Conservation (phyloP, 805 yeast species). For the Starmerella powellii region DNA sequence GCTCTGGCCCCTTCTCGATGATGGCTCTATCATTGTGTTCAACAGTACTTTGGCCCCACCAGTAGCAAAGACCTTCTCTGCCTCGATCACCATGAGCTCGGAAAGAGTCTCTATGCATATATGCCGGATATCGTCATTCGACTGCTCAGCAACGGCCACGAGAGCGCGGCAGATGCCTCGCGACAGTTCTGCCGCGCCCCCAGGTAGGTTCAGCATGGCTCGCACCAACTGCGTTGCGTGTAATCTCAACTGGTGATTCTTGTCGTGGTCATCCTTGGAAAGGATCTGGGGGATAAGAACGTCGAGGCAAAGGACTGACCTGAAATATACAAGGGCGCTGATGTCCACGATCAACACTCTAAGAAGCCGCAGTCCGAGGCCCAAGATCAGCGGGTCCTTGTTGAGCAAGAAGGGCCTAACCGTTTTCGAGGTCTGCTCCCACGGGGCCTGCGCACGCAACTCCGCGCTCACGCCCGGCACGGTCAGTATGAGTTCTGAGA, state of each 20-base stretch:
- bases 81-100: slow-evolving; percentile 38
- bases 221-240: slow-evolving; percentile 68
- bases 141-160: slow-evolving; percentile 47
- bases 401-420: slow-evolving; percentile 52
- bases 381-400: slow-evolving; percentile 48
- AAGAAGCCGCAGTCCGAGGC: slow-evolving; percentile 65
- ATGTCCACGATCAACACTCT: slow-evolving; percentile 48
- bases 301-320: slow-evolving; percentile 43
- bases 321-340: slow-evolving; percentile 43
- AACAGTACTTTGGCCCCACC: slow-evolving; percentile 37
- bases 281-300: slow-evolving; percentile 52
- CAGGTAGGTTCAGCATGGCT: slow-evolving; percentile 42
- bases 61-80: slow-evolving; percentile 34
- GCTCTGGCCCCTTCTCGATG: background rate
- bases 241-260: slow-evolving; percentile 48
- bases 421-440: slow-evolving; percentile 30
- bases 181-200: slow-evolving; percentile 43
- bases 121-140: slow-evolving; percentile 40
- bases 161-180: slow-evolving; percentile 57
- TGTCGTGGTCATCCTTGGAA: slow-evolving; percentile 40
- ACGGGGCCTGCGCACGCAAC: slow-evolving; percentile 13
- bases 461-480: slow-evolving; percentile 14
- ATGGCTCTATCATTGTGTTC: slow-evolving; percentile 37
- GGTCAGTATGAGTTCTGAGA: slow-evolving; percentile 13
- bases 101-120: slow-evolving; percentile 43